Conservation (phyloP, 2,329 filamentous ascomycete genomes). For the Apiospora hydei region DNA sequence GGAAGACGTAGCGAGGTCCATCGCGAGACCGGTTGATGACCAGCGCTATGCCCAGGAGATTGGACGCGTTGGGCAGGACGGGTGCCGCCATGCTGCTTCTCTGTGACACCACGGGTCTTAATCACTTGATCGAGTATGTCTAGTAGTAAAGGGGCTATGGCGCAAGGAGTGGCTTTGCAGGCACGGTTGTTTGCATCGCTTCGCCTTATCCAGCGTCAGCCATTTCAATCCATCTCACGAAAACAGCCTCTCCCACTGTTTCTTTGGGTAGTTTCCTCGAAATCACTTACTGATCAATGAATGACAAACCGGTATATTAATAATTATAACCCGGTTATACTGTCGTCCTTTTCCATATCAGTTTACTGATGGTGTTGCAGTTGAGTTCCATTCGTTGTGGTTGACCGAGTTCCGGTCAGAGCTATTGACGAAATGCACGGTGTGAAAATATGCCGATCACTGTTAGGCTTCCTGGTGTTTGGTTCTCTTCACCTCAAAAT, state of each 20-base stretch:
- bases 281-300: neutral
- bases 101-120: neutral
- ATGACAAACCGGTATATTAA: neutral
- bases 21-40: slow-evolving; percentile 78
- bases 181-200: neutral
- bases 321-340: neutral
- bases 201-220: neutral
- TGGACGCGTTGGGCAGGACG: slow-evolving; percentile 58
- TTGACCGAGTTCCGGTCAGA: neutral
- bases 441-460: neutral
- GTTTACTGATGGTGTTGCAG: neutral
- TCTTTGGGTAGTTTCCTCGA: neutral
- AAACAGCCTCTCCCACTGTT: neutral
- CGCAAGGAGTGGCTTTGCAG: neutral
- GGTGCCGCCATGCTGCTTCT: slow-evolving; percentile 47
- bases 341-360: neutral
- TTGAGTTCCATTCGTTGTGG: neutral
- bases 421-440: neutral
- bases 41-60: slow-evolving; percentile 74
- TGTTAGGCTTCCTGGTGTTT: neutral
- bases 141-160: neutral
- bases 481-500: neutral
- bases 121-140: neutral
- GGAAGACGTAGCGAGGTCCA: slow-evolving; percentile 84
- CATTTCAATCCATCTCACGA: slow-evolving; percentile 1